These are phyloP conservation scores for Kockovaella imperatae DNA, from an alignment of 768 basidiomycete species.

Conservation along the genomic window DNA sequence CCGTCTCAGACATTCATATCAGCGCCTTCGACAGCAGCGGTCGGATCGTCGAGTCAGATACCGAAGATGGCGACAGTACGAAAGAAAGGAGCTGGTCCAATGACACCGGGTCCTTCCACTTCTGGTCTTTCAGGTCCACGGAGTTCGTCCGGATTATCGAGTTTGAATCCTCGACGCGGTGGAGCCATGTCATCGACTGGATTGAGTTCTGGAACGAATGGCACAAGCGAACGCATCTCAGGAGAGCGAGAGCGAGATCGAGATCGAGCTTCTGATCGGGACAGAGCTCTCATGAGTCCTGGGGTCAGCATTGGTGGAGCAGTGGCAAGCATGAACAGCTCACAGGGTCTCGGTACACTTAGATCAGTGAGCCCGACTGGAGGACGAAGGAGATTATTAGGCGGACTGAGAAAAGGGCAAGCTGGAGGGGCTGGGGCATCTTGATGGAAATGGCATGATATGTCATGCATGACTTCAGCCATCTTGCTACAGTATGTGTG, in stretches of 20 bases:
- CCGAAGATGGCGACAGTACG: slow-evolving; percentile 18
- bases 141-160: slow-evolving; percentile 22
- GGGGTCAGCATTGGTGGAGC: slow-evolving; percentile 31
- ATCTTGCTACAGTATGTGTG: no score
- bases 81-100: slow-evolving; percentile 21
- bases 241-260: no score
- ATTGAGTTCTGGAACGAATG: slow-evolving; percentile 9
- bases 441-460: no score
- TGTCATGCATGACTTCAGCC: no score
- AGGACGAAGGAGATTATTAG: slow-evolving; percentile 22
- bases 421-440: no score
- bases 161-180: slow-evolving; percentile 37
- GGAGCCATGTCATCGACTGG: slow-evolving; percentile 2
- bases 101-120: slow-evolving; percentile 6
- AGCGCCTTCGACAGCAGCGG: slow-evolving; percentile 8
- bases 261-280: no score
- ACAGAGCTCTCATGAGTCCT: slow-evolving; percentile 9
- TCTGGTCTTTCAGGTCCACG: slow-evolving; percentile 2
- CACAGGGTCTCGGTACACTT: slow-evolving; percentile 8
- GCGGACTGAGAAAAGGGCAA: slow-evolving; percentile 16
- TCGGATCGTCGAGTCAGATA: slow-evolving; percentile 5
- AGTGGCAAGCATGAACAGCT: slow-evolving; percentile 35
- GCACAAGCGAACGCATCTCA: no score
- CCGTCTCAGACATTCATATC: slow-evolving; percentile 32
- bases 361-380: slow-evolving; percentile 23